phyloP scores from a whole-genome alignment of 129 eudicot species.

The Arctium lappa region DNA sequence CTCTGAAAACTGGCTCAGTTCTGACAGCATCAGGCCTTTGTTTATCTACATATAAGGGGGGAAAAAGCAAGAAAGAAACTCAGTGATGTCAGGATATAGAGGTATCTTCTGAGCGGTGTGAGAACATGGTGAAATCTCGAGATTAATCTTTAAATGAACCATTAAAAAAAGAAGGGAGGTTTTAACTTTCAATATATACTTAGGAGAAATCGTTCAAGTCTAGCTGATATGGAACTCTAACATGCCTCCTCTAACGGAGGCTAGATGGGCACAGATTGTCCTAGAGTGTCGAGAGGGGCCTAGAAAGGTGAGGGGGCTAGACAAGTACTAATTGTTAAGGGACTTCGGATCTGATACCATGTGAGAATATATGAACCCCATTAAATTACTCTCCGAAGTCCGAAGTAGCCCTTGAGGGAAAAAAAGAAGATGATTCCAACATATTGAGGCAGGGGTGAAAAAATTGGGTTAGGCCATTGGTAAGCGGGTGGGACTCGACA shows the following conservation, averaged over 20 bases:
- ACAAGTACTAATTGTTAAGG: no score
- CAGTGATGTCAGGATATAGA: not conserved
- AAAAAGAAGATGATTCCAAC: no score
- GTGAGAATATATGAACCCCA: no score
- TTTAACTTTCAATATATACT: not conserved
- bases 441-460: no score
- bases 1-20: constrained; percentile 35
- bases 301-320: no score
- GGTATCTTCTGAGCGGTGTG: not conserved
- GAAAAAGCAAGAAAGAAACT: not conserved
- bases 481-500: no score
- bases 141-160: not conserved
- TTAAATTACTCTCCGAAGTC: no score
- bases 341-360: no score
- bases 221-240: not conserved
- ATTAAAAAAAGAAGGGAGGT: not conserved
- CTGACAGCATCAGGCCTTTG: constrained; percentile 43
- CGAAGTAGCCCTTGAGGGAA: no score
- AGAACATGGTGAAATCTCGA: not conserved
- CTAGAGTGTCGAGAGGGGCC: no score
- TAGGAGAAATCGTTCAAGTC: not conserved
- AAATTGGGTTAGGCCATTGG: no score
- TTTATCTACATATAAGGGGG: constrained; percentile 19
- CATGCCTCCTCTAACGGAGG: not conserved
- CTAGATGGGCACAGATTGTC: no score